Evolutionary conservation across 2,329 filamentous ascomycete genomes (phyloP), one percentile per base, ranked within the genome.

Genomic region (Talaromyces funiculosus): DNA sequence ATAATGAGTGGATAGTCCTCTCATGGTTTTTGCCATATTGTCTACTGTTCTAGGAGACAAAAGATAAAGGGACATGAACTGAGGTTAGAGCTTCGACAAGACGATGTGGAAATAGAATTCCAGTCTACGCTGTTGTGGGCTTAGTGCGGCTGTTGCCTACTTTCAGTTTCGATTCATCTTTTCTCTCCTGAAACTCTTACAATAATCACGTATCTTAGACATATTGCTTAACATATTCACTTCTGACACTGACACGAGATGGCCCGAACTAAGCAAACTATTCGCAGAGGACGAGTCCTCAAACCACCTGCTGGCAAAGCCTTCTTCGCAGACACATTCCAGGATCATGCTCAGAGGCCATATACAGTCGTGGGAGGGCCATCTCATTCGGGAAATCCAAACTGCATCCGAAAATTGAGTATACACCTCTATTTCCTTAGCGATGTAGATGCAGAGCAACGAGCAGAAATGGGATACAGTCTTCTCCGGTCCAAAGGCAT

Each of bases 341-440:
- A 42, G 3, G 57, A 60, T 20, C 57, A 60, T 45, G 18, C 57
- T 26, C 43, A 51, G 12, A 49, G n/a, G 20, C 57, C 47, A 20
- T 60, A 60, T 42, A 60, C 49, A 9, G 49, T 54, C 16, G 51
- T 54, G 6, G 51, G 51, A 37, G 57, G 45, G n/a, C 47, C 29
- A 22, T 7, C 18, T 2, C 14, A 14, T 33, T 22, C 31, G 18
- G 26, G 38, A 20, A 54, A 54, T 10, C n/a, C 40, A 1, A 37
- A 22, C 40, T 38, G 43, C 3, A 61, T 61, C n/a, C 20, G 53
- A 12, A 61, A 61, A 47, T 14, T 61, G n/a, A 57, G 59, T 38
- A 16, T 61, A 10, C 53, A 61, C 35, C 59, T 61, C 16, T 61
- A 61, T 33, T 61, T 42, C 14, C 42, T 61, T 8, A 29, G 35